phyloP scores from a whole-genome alignment of 2,329 filamentous ascomycete species.

The Amauroascus verrucosus region DNA sequence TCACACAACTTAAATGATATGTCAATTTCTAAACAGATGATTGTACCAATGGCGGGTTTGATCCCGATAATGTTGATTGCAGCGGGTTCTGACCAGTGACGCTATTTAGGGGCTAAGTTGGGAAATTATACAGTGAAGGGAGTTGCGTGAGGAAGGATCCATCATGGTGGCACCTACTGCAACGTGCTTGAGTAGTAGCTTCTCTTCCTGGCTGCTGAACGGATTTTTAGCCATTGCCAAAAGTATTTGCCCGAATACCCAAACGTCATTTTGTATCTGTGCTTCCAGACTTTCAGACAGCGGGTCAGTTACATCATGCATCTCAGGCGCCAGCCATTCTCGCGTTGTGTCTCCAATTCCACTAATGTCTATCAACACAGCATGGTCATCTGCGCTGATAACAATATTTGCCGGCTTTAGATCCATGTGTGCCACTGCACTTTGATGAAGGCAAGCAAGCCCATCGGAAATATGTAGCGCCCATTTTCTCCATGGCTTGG shows the following conservation, averaged over 20 bases:
- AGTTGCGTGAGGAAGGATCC: not conserved
- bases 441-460: not conserved
- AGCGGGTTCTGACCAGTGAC: not conserved
- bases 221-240: not conserved
- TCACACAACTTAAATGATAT: not conserved
- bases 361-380: not conserved
- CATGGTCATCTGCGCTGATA: not conserved
- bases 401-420: not conserved
- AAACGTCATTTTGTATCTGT: not conserved
- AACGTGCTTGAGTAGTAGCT: not conserved
- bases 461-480: not conserved
- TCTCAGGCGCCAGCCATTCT: not conserved
- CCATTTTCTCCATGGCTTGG: not conserved
- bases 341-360: not conserved
- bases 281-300: not conserved
- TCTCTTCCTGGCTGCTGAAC: not conserved
- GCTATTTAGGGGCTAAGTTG: not conserved
- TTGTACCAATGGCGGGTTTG: not conserved
- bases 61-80: not conserved
- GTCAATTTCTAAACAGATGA: not conserved
- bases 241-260: not conserved
- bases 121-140: not conserved
- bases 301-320: not conserved
- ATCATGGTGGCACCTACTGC: not conserved
- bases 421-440: not conserved